Evolutionary conservation across 2,329 filamentous ascomycete species (phyloP).

Genomic region (Gliomastix tumulicola): DNA sequence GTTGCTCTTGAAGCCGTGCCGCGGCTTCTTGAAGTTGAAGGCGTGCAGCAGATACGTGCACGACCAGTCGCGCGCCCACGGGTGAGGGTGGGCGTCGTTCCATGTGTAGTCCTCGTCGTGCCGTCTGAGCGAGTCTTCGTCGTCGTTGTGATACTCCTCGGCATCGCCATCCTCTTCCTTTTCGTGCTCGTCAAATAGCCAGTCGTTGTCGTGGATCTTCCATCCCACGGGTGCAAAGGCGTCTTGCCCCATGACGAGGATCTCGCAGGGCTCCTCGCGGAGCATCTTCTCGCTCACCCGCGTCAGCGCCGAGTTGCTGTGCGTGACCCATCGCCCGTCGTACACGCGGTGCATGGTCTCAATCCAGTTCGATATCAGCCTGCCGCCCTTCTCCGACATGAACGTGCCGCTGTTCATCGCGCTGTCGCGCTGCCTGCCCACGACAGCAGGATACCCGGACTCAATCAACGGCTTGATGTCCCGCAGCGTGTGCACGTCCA

Average conservation of each 20-base stretch:
- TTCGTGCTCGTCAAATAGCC: conserved; percentile 9
- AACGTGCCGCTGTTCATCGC: conserved; percentile 14
- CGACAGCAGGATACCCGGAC: conserved; percentile 9
- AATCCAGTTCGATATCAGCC: conserved; percentile 11
- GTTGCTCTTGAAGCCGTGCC: conserved; percentile 2
- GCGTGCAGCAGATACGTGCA: conserved; percentile 13
- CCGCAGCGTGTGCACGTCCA: conserved; percentile 11
- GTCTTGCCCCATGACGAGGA: conserved; percentile 14
- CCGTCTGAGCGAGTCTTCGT: conserved; percentile 6
- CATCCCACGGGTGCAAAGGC: conserved; percentile 15
- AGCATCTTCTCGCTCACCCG: conserved; percentile 38
- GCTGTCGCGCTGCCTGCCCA: conserved; percentile 8
- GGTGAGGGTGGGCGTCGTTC: not conserved
- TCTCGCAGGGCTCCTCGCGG: conserved; percentile 11
- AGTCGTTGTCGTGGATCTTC: conserved; percentile 3
- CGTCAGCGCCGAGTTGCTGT: conserved; percentile 16
- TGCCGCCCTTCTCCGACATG: conserved; percentile 10
- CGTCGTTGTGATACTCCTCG: conserved; percentile 1
- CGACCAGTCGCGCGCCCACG: conserved; percentile 8
- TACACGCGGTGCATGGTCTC: conserved; percentile 16
- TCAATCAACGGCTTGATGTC: conserved; percentile 7
- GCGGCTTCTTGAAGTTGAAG: conserved; percentile 7
- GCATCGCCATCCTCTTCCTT: conserved; percentile 6
- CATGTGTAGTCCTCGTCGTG: too few species aligned
- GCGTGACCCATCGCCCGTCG: conserved; percentile 17